Conservation (phyloP, 345 rosid species). For the Boechera retrofracta region DNA sequence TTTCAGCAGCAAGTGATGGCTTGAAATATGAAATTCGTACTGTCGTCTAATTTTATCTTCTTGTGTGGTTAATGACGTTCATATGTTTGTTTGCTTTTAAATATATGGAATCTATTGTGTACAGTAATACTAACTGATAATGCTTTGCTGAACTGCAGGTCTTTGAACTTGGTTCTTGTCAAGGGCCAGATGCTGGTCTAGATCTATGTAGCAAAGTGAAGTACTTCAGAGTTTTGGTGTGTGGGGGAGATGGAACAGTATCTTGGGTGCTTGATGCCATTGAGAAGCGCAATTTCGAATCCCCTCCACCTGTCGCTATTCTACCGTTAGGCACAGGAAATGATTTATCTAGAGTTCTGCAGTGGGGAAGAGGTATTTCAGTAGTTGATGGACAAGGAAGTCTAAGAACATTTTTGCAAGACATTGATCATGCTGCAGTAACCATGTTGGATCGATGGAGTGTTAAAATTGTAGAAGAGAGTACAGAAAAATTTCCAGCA, state of each 20-base stretch:
- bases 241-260: constrained; percentile 94
- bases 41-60: constrained; percentile 6
- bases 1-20: constrained; percentile 16
- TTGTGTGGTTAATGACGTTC: neutral
- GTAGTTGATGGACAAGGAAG: constrained; percentile 71
- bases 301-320: constrained; percentile 86
- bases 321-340: constrained; percentile 93
- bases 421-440: constrained; percentile 77
- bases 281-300: constrained; percentile 70
- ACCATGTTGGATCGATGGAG: constrained; percentile 90
- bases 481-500: constrained; percentile 40
- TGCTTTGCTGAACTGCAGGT: constrained; percentile 55
- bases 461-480: constrained; percentile 63
- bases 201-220: constrained; percentile 65
- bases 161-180: constrained; percentile 71
- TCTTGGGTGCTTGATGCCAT: constrained; percentile 83
- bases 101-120: neutral
- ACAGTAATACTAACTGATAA: constrained; percentile 8
- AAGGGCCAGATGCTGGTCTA: constrained; percentile 80
- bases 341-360: constrained; percentile 78
- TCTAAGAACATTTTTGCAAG: constrained; percentile 66
- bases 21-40: neutral
- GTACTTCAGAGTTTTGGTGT: constrained; percentile 74
- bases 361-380: constrained; percentile 86
- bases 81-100: constrained; percentile 7